Conservation (phyloP, 2,329 filamentous ascomycete genomes). For the Diplodia seriata region DNA sequence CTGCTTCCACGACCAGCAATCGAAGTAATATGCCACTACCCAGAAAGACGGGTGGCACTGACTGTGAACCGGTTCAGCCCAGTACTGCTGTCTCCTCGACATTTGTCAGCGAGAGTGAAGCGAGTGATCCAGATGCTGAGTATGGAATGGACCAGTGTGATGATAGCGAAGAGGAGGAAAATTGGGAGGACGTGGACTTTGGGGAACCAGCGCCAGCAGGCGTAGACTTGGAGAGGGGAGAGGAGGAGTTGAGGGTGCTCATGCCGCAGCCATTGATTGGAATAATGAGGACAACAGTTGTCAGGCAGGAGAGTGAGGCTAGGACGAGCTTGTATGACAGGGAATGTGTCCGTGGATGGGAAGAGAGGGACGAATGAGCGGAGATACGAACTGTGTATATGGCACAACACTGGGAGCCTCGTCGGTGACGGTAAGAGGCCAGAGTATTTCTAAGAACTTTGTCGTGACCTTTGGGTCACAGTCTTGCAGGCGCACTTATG, state of each 20-base stretch:
- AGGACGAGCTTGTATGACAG: constrained; percentile 23
- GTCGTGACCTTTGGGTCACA: neutral
- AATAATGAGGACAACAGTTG: constrained; percentile 21
- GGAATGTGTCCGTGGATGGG: constrained; percentile 14
- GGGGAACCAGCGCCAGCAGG: neutral
- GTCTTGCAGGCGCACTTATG: neutral
- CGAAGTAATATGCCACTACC: neutral
- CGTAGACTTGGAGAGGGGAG: constrained; percentile 1
- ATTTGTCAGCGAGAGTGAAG: neutral
- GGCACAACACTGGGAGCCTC: neutral
- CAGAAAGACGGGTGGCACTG: neutral
- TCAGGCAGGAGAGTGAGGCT: constrained; percentile 8
- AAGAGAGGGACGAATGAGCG: neutral
- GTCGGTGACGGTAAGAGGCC: neutral
- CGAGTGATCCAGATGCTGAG: neutral
- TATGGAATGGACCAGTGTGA: neutral
- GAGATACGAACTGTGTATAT: neutral
- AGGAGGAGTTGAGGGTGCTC: neutral
- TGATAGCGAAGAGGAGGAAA: neutral
- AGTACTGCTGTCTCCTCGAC: neutral
- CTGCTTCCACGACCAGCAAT: neutral
- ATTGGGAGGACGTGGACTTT: constrained; percentile 4
- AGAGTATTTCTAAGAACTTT: neutral
- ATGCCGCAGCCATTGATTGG: neutral
- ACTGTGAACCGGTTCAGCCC: neutral